A percentile compares a stretch with the other conserved stretches of the same genome.
Conservation (phyloP, 495 filamentous ascomycete genomes). For the Elaphomyces granulatus region DNA sequence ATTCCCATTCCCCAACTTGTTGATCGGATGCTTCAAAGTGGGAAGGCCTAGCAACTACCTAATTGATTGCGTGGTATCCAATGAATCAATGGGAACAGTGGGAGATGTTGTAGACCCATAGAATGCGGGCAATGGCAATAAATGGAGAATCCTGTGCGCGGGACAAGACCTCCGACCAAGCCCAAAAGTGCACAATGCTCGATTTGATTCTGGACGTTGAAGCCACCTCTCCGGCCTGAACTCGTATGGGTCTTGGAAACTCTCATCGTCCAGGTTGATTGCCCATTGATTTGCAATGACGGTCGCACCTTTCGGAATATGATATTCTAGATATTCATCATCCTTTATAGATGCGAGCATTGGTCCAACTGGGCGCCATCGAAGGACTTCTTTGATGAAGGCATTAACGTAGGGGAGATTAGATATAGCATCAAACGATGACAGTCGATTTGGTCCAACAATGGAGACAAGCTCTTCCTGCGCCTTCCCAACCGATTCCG, state of each 20-base stretch:
- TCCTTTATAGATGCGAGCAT: slow-evolving; percentile 29
- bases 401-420: slow-evolving; percentile 21
- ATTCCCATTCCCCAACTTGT: no score
- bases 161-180: slow-evolving; percentile 14
- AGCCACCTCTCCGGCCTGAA: slow-evolving; percentile 35
- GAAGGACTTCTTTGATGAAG: slow-evolving; percentile 19
- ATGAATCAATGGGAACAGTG: no score
- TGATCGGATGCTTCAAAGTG: no score
- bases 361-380: slow-evolving; percentile 21
- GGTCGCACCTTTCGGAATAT: slow-evolving; percentile 28
- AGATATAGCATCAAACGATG: slow-evolving; percentile 7
- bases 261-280: slow-evolving; percentile 25
- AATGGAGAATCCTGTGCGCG: slow-evolving; percentile 36
- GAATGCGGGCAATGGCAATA: slow-evolving; percentile 28
- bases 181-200: slow-evolving; percentile 16
- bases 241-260: slow-evolving; percentile 20
- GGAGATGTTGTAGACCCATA: slow-evolving; percentile 44
- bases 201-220: slow-evolving; percentile 9
- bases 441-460: slow-evolving; percentile 7
- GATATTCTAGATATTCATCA: slow-evolving; percentile 35
- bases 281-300: slow-evolving; percentile 29
- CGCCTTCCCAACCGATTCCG: slow-evolving; percentile 26
- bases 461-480: slow-evolving; percentile 28
- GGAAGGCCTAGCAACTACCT: no score
- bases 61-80: no score